Base-by-base conservation (phyloP, 306 rosid species). In the Vigna trinervia region DNA sequence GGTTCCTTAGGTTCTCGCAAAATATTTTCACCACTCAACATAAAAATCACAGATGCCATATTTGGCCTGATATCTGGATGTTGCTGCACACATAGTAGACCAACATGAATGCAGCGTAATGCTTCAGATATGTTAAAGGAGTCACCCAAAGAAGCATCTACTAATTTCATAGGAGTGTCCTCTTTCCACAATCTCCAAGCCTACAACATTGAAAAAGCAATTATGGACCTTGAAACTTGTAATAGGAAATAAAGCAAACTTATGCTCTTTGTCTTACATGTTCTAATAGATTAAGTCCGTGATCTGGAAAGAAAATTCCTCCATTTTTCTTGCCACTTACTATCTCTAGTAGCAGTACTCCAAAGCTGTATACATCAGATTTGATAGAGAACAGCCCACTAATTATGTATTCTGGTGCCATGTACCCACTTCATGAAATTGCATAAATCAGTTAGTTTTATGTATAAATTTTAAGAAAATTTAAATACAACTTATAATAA, bases 1-100 rank as follows among this genome's bases (percentile, higher is more conserved):
- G 86, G 91, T 32, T 90, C 83, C 54, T 75, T 86, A 1, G 95
- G 90, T 22, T 83, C 79, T 3, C 84, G 46, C 78, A 88, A 83
- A 2, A 22, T 26, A 22, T 23, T 62, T 47, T 83, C 87, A 64
- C 87, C 83, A 28, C 83, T 83, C 54, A 88, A 67, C 90, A 90
- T 83, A 32, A 83, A 41, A 67, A 86, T 80, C 15, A 86, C 89
- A 23, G 82, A 63, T 0, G 85, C 62, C 91, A 87, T 89, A 79
- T 69, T 76, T 69, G 90, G 91, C 77, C 91, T 82, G 9, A 85
- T 87, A 2, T 87, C 80, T 0, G 88, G 86, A 57, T 69, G 77
- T 3, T 73, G 84, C 38, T 88, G 93, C 22, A 87, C 76, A 51
- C 93, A 88, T 36, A 88, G 52, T 65, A 88, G 84, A 53, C 89